Percentiles rank a stretch among this genome's conserved stretches.
Evolutionary conservation across 2,329 filamentous ascomycete species (phyloP).

Genomic region (Fusarium tanahbumbuense): DNA sequence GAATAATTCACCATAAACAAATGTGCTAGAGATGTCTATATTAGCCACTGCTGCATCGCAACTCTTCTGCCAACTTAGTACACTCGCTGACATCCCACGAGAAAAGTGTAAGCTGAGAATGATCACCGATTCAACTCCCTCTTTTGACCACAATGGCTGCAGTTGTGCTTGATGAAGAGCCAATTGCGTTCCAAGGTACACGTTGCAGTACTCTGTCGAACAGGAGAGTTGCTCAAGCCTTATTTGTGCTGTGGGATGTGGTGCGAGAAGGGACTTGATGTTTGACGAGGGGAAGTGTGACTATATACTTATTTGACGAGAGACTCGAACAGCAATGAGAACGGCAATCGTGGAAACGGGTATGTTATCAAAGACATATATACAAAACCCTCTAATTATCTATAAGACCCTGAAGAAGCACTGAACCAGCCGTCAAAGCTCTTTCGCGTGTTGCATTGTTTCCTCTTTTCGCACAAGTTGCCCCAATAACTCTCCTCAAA

Average conservation of each 20-base stretch:
- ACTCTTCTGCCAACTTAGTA: accelerated
- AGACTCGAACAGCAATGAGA: not conserved
- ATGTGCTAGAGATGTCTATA: not conserved
- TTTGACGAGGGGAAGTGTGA: not conserved
- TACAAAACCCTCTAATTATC: too few species aligned
- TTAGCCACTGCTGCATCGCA: accelerated
- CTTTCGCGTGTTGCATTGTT: not conserved
- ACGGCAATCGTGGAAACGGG: accelerated
- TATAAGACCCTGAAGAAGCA: not conserved
- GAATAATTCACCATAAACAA: accelerated
- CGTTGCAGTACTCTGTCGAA: constrained; percentile 6
- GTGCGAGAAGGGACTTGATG: not conserved
- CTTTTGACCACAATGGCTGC: not conserved
- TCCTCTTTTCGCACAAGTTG: not conserved
- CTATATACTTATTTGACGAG: not conserved
- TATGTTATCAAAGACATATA: not conserved
- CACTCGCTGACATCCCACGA: not conserved
- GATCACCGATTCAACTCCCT: not conserved
- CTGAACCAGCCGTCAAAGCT: accelerated
- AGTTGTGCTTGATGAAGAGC: not conserved
- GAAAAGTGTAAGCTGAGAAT: not conserved
- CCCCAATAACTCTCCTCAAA: not conserved
- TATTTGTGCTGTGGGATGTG: constrained; percentile 9
- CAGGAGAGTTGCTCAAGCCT: constrained; percentile 7
- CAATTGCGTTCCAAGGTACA: not conserved